Conservation (phyloP, 306 rosid species). For the Casuarina equisetifolia region DNA sequence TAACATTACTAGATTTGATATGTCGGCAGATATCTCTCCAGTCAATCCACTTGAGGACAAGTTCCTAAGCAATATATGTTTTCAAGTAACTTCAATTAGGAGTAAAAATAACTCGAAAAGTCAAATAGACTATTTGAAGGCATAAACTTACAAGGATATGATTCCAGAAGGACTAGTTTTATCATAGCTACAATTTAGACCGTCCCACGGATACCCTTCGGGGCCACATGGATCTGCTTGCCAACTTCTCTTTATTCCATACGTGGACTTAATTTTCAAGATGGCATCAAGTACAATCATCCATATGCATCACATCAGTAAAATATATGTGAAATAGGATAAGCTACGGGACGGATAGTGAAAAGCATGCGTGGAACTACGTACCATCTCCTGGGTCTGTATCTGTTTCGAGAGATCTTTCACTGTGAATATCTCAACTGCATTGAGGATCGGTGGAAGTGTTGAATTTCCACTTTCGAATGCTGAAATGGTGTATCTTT, state of each 20-base stretch:
- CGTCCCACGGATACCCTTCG: constrained; percentile 44
- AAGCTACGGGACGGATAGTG: not conserved
- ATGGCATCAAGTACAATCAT: constrained; percentile 47
- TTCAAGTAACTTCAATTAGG: not conserved
- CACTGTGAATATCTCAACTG: constrained; percentile 28
- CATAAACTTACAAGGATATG: constrained; percentile 46
- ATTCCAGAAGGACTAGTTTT: constrained; percentile 39
- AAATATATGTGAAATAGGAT: not conserved
- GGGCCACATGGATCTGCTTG: constrained; percentile 70
- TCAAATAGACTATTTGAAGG: not conserved
- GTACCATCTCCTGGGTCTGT: constrained; percentile 41
- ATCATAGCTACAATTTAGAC: constrained; percentile 42
- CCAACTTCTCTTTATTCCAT: constrained; percentile 48
- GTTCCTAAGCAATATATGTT: constrained; percentile 34
- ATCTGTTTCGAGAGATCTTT: constrained; percentile 28
- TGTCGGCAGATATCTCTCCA: constrained; percentile 39
- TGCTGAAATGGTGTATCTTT: not conserved
- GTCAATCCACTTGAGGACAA: constrained; percentile 50
- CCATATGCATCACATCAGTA: not conserved
- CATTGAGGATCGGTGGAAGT: constrained; percentile 46
- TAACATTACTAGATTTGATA: constrained; percentile 44
- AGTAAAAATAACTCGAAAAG: not conserved
- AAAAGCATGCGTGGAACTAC: not conserved
- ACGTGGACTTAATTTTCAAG: constrained; percentile 45
- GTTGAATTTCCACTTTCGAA: constrained; percentile 22